Base-by-base conservation (phyloP, 2,329 filamentous ascomycete species). In the Talaromyces piceae region DNA sequence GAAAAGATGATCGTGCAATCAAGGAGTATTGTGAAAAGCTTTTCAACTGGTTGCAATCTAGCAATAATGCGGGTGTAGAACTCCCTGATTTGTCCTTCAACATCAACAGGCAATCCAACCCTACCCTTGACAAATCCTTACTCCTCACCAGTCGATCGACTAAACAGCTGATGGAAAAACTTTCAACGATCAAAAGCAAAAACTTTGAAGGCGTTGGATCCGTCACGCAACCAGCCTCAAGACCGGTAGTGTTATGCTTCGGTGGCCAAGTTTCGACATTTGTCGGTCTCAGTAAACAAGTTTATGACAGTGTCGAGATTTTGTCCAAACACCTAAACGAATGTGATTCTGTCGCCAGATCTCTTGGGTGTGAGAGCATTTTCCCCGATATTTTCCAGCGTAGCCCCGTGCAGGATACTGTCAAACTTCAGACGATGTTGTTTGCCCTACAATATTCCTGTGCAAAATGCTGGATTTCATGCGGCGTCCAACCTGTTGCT, bases 371-470 rank as follows among this genome's bases (percentile, higher is more conserved):
- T 0, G 61, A 62, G 25, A 62, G 51, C 22, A 51, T 77, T 5
- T 64, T 67, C 22, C 67, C 68, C 0, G 55, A 25, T 1, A 62
- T 65, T 5, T 63, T 65, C 39, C 65, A 16, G 58, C 64, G 37
- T 0, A 51, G 47, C 0, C 62, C 59, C 0, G 44, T 61, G 2
- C 5, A 45, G 2, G 57, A 62, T 23, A 49, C 53, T 2, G 58
- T 63, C 11, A 53, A 56, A 12, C 60, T 74, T 0, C 73, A 75
- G 22, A 59, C 58, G 9, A 59, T 59, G 39, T 54, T 71, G 0
- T 72, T 73, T 30, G 58, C 70, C 1, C 47, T 67, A 6, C 70
- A 73, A 45, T 72, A 71, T 45, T 54, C 71, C 0, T 64, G 57
- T 28, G 69, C 70, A 1, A 61, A 55, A 44, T 45, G 54, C 2